Conservation (phyloP, 768 basidiomycete genomes). For the Agaricus blazei region DNA sequence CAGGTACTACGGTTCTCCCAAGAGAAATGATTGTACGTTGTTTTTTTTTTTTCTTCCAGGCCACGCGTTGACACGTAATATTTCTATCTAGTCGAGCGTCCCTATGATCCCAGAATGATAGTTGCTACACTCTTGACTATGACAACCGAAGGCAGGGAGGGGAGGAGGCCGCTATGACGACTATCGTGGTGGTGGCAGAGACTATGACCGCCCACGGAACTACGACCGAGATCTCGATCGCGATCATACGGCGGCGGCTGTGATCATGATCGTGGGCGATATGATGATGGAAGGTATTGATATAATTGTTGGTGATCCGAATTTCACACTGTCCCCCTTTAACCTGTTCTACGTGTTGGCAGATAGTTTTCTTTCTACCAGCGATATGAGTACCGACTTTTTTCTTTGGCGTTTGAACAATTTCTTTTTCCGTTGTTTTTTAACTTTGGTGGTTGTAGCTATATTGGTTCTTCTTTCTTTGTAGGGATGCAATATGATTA, state of each 20-base stretch:
- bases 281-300: conserved; percentile 32
- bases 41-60: not conserved
- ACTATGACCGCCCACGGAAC: conserved; percentile 25
- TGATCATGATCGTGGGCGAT: conserved; percentile 25
- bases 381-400: too few relatives aligned
- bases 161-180: conserved; percentile 43
- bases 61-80: conserved; percentile 10
- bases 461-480: not conserved
- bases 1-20: conserved; percentile 90
- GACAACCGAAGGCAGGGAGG: conserved; percentile 50
- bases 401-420: too few relatives aligned
- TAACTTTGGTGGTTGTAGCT: not conserved
- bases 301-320: not conserved
- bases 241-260: conserved; percentile 18
- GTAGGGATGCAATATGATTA: not conserved
- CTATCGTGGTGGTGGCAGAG: conserved; percentile 35
- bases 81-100: conserved; percentile 59
- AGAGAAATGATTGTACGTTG: conserved; percentile 60
- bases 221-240: conserved; percentile 29
- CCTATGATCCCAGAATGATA: conserved; percentile 89
- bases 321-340: not conserved
- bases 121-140: conserved; percentile 69
- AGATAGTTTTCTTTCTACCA: too few relatives aligned
- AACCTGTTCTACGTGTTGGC: not conserved
- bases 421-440: not conserved